A percentile compares a stretch with the other conserved stretches of the same genome.
Evolutionary conservation across 345 rosid genomes (phyloP).

Genomic region (Moringa oleifera): DNA sequence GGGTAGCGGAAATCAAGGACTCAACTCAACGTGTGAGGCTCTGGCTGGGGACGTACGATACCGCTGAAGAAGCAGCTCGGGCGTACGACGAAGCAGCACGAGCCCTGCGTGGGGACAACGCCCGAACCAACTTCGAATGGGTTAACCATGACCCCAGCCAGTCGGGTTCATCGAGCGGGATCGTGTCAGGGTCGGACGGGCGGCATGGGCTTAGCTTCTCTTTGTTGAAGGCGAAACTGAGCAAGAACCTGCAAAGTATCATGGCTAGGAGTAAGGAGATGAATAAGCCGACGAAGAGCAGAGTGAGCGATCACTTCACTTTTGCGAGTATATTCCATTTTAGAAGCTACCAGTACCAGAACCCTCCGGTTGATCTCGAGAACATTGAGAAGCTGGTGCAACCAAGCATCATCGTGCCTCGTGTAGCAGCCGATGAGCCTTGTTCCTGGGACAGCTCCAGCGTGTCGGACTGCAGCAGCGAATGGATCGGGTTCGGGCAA

Average conservation of each 20-base stretch:
- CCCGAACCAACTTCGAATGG: constrained; percentile 53
- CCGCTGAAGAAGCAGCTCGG: constrained; percentile 69
- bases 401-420: constrained; percentile 57
- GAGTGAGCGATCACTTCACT: constrained; percentile 65
- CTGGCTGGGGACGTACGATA: constrained; percentile 70
- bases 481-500: constrained; percentile 45
- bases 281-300: constrained; percentile 42
- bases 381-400: constrained; percentile 54
- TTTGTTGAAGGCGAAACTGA: constrained; percentile 50
- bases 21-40: constrained; percentile 57
- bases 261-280: constrained; percentile 45
- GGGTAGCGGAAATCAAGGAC: constrained; percentile 81
- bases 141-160: constrained; percentile 9
- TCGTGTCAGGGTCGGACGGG: constrained; percentile 16
- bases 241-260: constrained; percentile 59
- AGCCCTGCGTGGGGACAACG: constrained; percentile 61
- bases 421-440: constrained; percentile 3
- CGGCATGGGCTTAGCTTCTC: constrained; percentile 46
- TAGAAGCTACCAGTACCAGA: constrained; percentile 31
- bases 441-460: constrained; percentile 53
- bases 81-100: constrained; percentile 75
- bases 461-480: constrained; percentile 50
- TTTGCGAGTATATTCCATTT: constrained; percentile 59
- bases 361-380: constrained; percentile 29
- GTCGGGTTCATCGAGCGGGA: constrained; percentile 13